Conservation (phyloP, 768 basidiomycete species). For the Trametes cinnabarina region DNA sequence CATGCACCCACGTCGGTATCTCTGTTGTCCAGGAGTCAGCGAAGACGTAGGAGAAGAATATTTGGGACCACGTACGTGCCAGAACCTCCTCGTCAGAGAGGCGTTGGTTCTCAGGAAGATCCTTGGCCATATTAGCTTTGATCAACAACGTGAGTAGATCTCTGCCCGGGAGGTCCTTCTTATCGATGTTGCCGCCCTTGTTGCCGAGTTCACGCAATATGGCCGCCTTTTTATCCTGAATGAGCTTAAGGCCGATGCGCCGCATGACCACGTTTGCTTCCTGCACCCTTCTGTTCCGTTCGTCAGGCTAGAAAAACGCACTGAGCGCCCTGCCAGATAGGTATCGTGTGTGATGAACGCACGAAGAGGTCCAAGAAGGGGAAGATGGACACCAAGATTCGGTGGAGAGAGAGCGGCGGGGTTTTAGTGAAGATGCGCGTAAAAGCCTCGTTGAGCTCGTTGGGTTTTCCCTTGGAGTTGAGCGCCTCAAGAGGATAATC, state of each 20-base stretch:
- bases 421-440: slow-evolving; percentile 22
- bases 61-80: slow-evolving; percentile 39
- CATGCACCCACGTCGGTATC: slow-evolving; percentile 11
- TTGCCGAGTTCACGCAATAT: slow-evolving; percentile 19
- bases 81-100: slow-evolving; percentile 64
- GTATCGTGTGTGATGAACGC: background rate
- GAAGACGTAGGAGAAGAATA: no score
- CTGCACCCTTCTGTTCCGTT: background rate
- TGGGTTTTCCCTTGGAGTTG: slow-evolving; percentile 22
- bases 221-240: slow-evolving; percentile 34
- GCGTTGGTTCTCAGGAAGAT: slow-evolving; percentile 51
- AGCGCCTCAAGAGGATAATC: slow-evolving; percentile 33
- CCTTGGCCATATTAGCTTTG: slow-evolving; percentile 60
- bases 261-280: slow-evolving; percentile 23
- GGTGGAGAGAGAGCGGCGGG: background rate
- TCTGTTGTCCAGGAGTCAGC: slow-evolving; percentile 4
- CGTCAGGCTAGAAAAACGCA: slow-evolving; percentile 7
- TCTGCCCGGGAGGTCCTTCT: slow-evolving; percentile 37
- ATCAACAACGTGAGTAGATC: slow-evolving; percentile 62
- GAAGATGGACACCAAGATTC: slow-evolving; percentile 10
- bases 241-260: slow-evolving; percentile 30
- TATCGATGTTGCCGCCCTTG: slow-evolving; percentile 30
- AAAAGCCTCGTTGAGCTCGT: slow-evolving; percentile 34
- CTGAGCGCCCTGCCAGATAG: background rate
- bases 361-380: slow-evolving; percentile 29